Conservation (phyloP, 106 monocot genomes). For the Dendrobium nobile region DNA sequence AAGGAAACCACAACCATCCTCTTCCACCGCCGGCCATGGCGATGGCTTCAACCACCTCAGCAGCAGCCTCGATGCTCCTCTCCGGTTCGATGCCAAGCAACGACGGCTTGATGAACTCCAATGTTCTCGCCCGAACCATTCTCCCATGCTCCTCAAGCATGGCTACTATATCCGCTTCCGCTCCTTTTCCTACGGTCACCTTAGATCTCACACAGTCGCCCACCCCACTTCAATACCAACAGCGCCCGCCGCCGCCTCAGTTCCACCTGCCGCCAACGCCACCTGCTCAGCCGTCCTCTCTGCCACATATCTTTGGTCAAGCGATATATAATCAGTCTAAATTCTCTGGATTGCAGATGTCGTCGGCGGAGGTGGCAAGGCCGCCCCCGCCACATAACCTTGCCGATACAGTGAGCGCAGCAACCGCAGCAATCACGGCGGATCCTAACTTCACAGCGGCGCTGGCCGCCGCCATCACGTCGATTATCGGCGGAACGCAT, state of each 20-base stretch:
- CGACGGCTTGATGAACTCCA: constrained; percentile 41
- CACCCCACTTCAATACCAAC: constrained; percentile 15
- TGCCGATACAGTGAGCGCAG: constrained; percentile 14
- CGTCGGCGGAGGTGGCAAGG: neutral
- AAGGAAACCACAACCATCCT: constrained; percentile 74
- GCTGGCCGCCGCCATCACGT: constrained; percentile 12
- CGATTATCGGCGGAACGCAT: constrained; percentile 13
- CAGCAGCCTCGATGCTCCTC: constrained; percentile 59
- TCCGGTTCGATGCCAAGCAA: constrained; percentile 61
- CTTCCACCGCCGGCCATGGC: constrained; percentile 75
- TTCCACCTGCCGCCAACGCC: constrained; percentile 7
- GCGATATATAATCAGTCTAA: constrained; percentile 39
- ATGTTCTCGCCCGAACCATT: constrained; percentile 45
- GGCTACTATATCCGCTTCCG: constrained; percentile 77
- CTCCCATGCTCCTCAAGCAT: constrained; percentile 63
- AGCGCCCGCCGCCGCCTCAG: constrained; percentile 10
- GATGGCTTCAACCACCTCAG: constrained; percentile 65
- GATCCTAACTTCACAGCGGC: constrained; percentile 23
- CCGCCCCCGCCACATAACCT: neutral
- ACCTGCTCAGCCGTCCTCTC: neutral
- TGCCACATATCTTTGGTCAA: constrained; percentile 36
- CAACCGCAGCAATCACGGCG: constrained; percentile 17
- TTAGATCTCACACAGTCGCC: constrained; percentile 58
- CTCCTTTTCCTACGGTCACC: constrained; percentile 73
- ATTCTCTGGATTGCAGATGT: constrained; percentile 42